A percentile compares a stretch with the other conserved stretches of the same genome.
Evolutionary conservation across 768 basidiomycete species (phyloP).

Genomic region (Termitomyces bulborhizus): DNA sequence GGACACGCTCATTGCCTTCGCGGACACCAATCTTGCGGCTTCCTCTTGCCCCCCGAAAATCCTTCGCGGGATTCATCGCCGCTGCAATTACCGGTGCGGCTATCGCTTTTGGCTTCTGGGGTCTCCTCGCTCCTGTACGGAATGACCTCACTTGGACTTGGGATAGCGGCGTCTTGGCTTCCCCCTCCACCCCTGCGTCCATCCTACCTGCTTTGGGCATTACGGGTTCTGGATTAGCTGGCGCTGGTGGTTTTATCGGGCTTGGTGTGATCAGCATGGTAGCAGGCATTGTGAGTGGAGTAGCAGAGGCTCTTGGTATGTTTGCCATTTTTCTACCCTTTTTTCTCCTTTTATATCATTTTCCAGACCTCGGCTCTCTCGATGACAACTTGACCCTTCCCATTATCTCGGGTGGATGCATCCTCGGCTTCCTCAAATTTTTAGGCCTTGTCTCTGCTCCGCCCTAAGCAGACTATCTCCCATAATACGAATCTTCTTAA

Average conservation of each 20-base stretch:
- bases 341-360: neutral
- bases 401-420: conserved; percentile 72
- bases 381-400: conserved; percentile 92
- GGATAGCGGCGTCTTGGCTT: conserved; percentile 40
- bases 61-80: conserved; percentile 77
- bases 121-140: conserved; percentile 43
- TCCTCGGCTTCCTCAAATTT: conserved; percentile 37
- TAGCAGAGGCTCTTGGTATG: conserved; percentile 87
- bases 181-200: conserved; percentile 16
- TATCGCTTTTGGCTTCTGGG: conserved; percentile 71
- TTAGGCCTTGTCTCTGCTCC: conserved; percentile 25
- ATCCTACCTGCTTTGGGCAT: conserved; percentile 12
- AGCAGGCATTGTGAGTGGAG: conserved; percentile 73
- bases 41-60: conserved; percentile 78
- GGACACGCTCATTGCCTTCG: conserved; percentile 47
- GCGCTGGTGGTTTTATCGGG: conserved; percentile 39
- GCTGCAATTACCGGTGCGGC: conserved; percentile 66
- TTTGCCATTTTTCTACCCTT: conserved; percentile 11
- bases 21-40: conserved; percentile 41
- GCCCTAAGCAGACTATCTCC: neutral
- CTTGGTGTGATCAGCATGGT: conserved; percentile 51
- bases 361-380: conserved; percentile 68
- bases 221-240: conserved; percentile 8
- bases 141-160: conserved; percentile 48
- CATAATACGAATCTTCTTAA: neutral